Evolutionary conservation across 495 filamentous ascomycete species (phyloP).

Genomic region (Penicillium alfredii): DNA sequence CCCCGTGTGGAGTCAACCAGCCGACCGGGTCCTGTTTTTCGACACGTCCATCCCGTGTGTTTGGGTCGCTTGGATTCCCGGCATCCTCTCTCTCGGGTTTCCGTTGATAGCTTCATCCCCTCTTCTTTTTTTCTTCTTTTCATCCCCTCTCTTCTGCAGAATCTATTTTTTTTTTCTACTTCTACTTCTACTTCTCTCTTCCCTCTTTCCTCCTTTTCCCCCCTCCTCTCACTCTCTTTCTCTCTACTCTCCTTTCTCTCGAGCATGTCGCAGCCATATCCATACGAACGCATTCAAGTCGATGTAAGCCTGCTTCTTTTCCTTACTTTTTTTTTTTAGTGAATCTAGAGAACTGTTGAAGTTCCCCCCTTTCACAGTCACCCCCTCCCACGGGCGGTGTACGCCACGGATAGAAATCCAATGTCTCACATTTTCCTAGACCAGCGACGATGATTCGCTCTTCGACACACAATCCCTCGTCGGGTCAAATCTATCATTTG

Average conservation of each 20-base stretch:
- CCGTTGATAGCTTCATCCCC: slow-evolving; percentile 14
- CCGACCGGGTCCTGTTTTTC: no score
- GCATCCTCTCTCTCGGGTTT: slow-evolving; percentile 15
- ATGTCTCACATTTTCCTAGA: slow-evolving; percentile 19
- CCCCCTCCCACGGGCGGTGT: neutral
- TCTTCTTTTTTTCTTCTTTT: slow-evolving; percentile 1
- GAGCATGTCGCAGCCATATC: slow-evolving; percentile 31
- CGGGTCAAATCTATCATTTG: slow-evolving; percentile 39
- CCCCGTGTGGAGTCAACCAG: slow-evolving; percentile 4
- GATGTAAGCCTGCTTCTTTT: slow-evolving; percentile 27
- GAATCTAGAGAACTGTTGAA: no score
- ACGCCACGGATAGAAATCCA: neutral
- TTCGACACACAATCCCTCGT: slow-evolving; percentile 32
- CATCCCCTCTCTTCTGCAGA: neutral
- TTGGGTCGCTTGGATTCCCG: no score
- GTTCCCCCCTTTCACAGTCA: neutral
- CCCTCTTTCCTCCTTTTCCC: neutral
- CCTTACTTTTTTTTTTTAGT: slow-evolving; percentile 3
- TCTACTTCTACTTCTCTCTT: neutral
- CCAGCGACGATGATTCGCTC: slow-evolving; percentile 38
- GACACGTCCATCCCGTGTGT: no score
- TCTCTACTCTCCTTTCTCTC: neutral
- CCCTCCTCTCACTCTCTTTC: neutral
- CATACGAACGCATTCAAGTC: slow-evolving; percentile 31
- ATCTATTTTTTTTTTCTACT: no score